Evolutionary conservation across 2,329 filamentous ascomycete species (phyloP), one percentile per base, ranked within the genome.

Genomic region (Fusarium sp.): DNA sequence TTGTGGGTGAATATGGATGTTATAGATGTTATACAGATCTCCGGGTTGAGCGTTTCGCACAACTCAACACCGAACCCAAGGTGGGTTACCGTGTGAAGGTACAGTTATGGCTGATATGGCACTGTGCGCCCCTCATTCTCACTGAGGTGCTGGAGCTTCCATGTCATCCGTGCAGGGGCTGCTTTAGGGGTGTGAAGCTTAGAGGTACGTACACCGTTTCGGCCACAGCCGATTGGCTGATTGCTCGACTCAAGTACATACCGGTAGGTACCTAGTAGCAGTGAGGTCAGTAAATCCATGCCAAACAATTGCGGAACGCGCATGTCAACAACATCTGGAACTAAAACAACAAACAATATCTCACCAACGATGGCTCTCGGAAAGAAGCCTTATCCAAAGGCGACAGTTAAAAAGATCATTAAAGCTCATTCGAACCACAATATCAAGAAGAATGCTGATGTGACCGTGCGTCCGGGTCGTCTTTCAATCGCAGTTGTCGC

Each of bases 341-440:
- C 54, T 53, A 69, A 69, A 48, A 59, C 65, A 26, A 62, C 61
- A 28, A 69, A n/a, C 21, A 54, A 19, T 23, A 59, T 37, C 41
- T 30, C 30, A 55, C 39, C 64, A 48, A 65, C 60, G 41, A 81
- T 81, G 79, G 78, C 77, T 6, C 73, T 79, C 14, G 84, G 88
- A 23, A 90, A 91, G 76, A 95, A 93, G 73, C 84, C 93, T 16
- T 97, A 97, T 76, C 94, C 94, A 13, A 90, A 94, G 67, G 90
- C 89, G 19, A 96, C 93, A 0, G 85, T 97, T 74, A 96, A 94
- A 80, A 94, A 94, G 80, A 95, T 97, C 64, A 86, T 97, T 75
- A 97, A 97, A 81, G 93, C 93, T 19, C 93, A 97, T 79, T 91
- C 93, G 11, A 91, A 92, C 68, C 89, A 90, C 77, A 91, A 87